phyloP scores from a whole-genome alignment of 176 grass and related monocot species.

The Triticum turgidum region DNA sequence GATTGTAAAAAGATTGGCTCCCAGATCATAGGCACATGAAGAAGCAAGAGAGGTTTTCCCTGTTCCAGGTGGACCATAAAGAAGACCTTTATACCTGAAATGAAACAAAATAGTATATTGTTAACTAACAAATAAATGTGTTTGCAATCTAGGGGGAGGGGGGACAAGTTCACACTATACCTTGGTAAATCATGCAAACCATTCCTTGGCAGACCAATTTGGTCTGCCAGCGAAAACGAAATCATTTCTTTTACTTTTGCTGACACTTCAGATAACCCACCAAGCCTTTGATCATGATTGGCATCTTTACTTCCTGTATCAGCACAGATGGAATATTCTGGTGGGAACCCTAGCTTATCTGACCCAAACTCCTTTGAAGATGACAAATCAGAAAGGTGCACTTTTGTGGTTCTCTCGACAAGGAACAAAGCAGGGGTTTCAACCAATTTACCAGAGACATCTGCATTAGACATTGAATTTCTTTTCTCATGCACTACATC shows the following conservation, averaged over 20 bases:
- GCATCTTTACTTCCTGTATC: slow-evolving; percentile 22
- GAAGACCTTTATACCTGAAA: slow-evolving; percentile 63
- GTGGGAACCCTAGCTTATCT: slow-evolving; percentile 12
- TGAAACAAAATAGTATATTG: no score
- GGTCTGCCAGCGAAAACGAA: slow-evolving; percentile 53
- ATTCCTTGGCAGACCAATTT: slow-evolving; percentile 47
- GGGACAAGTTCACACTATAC: slow-evolving; percentile 17
- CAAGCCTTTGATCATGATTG: slow-evolving; percentile 37
- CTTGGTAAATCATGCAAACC: slow-evolving; percentile 52
- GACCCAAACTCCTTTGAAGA: slow-evolving; percentile 32
- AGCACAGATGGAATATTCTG: not conserved
- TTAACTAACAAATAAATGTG: no score
- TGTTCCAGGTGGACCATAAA: slow-evolving; percentile 94
- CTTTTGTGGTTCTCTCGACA: slow-evolving; percentile 56
- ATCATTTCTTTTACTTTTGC: slow-evolving; percentile 64
- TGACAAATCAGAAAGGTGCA: slow-evolving; percentile 51
- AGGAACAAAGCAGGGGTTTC: slow-evolving; percentile 23
- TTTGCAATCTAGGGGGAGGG: no score
- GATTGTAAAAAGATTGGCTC: slow-evolving; percentile 66
- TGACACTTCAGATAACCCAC: slow-evolving; percentile 81
- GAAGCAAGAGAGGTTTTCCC: slow-evolving; percentile 89
- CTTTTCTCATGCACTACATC: slow-evolving; percentile 28
- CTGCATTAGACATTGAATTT: slow-evolving; percentile 5
- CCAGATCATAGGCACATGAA: slow-evolving; percentile 62
- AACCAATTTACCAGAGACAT: slow-evolving; percentile 24